Evolutionary conservation across 2,329 filamentous ascomycete genomes (phyloP), one percentile per base, ranked within the genome.

Genomic region (Beauveria brongniartii): DNA sequence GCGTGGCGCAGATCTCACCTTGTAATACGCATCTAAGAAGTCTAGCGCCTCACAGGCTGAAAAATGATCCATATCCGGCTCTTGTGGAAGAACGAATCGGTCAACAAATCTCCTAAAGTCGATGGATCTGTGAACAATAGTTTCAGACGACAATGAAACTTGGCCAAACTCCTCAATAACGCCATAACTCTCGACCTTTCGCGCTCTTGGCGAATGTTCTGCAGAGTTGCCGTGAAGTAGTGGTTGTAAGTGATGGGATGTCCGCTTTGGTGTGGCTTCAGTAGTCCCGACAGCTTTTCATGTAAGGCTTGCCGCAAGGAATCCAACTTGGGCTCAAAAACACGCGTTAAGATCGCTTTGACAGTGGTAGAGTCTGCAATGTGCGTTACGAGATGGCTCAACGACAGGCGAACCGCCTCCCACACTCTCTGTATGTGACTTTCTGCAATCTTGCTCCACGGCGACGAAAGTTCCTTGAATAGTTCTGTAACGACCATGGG

Each of bases 401-500:
- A 48, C 14, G 66, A 64, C 3, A 62, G 24, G 4, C 44, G 20
- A 9, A 65, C 64, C 3, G 63, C 63, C 0, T 56, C 43, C 62
- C 67, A 66, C 2, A 67, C 61, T 1, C 30, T 50, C 1, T 62
- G 56, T 0, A 70, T 55, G 43, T 67, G 63, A 1, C 16, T 8
- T 16, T 46, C 68, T 0, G 79, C 81, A 28, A 83, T 75, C 0
- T 61, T 34, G 47, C 76, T 69, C 86, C 84, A 89, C 0, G 78
- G 79, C 7, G 65, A 59, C 0, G 79, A 84, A 61, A 89, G 84
- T 51, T 86, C 78, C 22, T 72, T 72, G 67, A 89, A 89, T 0
- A 90, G 68, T 24, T 87, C 80, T 0, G 74, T 73, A 0, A 89
- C 77, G 10, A 88, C 72, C 58, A 83, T 68, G 0, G 85, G 80